Conservation (phyloP, 23 red algal genomes). For the Gracilariopsis chorda region DNA sequence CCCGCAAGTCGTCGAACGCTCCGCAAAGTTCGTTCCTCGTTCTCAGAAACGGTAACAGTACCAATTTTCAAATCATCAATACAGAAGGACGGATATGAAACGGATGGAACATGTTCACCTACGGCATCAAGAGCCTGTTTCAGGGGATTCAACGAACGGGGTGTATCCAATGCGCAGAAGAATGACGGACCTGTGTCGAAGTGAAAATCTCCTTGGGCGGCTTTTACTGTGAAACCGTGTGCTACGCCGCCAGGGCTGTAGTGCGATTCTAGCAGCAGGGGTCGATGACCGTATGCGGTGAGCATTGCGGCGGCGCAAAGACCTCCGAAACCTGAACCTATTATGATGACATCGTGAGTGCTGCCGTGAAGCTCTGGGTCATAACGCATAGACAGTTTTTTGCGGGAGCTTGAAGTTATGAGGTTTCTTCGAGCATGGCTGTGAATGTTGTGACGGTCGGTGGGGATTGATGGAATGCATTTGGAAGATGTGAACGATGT, state of each 20-base stretch:
- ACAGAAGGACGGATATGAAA: slow-evolving; percentile 37
- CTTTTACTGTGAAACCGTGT: slow-evolving; percentile 48
- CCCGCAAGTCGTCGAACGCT: slow-evolving; percentile 15
- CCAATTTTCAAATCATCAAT: slow-evolving; percentile 44
- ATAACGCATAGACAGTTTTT: no score
- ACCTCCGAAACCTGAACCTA: slow-evolving; percentile 82
- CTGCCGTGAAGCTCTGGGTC: neutral
- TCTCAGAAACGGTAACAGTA: slow-evolving; percentile 26
- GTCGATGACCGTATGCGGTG: slow-evolving; percentile 32
- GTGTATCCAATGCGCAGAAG: slow-evolving; percentile 56
- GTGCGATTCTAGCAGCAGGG: slow-evolving; percentile 72
- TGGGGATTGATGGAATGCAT: no score
- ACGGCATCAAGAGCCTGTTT: slow-evolving; percentile 70
- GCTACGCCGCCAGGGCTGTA: slow-evolving; percentile 59
- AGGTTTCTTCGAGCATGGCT: no score
- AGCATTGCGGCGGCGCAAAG: slow-evolving; percentile 63
- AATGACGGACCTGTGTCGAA: slow-evolving; percentile 78
- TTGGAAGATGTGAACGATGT: no score
- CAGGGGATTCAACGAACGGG: slow-evolving; percentile 18
- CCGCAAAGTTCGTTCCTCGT: slow-evolving; percentile 7
- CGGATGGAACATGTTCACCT: slow-evolving; percentile 38
- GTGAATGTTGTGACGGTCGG: no score
- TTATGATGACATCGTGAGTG: slow-evolving; percentile 52
- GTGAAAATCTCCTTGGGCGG: slow-evolving; percentile 27
- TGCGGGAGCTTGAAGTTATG: no score